phyloP scores from a whole-genome alignment of 73 alveolate genomes.

The Paramecium pentaurelia region DNA sequence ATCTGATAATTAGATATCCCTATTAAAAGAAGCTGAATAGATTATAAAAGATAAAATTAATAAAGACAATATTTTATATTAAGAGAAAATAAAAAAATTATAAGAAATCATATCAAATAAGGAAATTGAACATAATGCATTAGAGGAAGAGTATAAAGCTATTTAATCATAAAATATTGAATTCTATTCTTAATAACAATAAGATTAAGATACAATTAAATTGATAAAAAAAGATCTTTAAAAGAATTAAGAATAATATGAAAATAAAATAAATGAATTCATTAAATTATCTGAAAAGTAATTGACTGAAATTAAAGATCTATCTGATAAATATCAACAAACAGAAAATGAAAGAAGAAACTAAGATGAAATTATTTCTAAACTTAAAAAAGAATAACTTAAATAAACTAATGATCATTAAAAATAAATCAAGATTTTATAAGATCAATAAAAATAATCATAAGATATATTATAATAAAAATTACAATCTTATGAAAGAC shows the following conservation, averaged over 20 bases:
- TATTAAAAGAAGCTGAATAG: neutral
- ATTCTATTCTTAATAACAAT: neutral
- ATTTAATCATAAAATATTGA: neutral
- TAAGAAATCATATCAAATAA: neutral
- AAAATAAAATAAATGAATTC: neutral
- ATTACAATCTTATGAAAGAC: neutral
- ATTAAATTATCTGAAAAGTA: neutral
- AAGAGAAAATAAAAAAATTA: neutral
- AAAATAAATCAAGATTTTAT: neutral
- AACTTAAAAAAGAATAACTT: neutral
- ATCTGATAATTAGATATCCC: neutral
- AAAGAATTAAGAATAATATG: neutral
- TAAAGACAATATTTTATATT: neutral
- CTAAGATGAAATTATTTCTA: neutral
- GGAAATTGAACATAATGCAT: neutral
- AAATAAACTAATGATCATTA: neutral
- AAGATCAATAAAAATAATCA: neutral
- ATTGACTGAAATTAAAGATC: neutral
- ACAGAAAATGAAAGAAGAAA: neutral
- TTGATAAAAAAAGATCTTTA: neutral
- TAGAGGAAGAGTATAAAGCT: neutral
- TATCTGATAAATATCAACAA: neutral
- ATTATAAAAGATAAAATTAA: neutral
- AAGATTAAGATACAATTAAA: neutral
- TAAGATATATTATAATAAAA: neutral